Conservation (phyloP, 352 stramenopile species). For the Phytophthora sansomeana region DNA sequence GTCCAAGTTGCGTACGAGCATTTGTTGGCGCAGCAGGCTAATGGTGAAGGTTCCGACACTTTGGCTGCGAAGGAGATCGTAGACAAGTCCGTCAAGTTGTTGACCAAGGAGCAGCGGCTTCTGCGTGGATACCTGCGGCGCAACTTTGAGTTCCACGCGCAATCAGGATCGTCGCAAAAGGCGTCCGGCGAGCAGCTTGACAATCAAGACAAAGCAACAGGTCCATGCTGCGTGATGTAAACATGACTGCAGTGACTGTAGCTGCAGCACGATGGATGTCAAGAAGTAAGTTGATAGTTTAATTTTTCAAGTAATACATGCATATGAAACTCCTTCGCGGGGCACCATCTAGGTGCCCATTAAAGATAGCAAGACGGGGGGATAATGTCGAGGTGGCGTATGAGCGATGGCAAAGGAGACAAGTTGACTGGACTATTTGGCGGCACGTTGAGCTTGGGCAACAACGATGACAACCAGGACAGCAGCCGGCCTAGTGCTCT, state of each 20-base stretch:
- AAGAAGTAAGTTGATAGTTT: conserved; percentile 26
- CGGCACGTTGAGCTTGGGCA: conserved; percentile 35
- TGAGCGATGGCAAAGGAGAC: conserved; percentile 76
- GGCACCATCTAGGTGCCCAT: not conserved
- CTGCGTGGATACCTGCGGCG: conserved; percentile 76
- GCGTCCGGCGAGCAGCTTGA: conserved; percentile 5
- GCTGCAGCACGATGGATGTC: conserved; percentile 7
- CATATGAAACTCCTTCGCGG: conserved; percentile 18
- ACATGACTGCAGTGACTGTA: not conserved
- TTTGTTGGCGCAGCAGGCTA: conserved; percentile 39
- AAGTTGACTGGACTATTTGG: conserved; percentile 49
- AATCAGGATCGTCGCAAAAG: conserved; percentile 4
- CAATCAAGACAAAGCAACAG: conserved; percentile 24
- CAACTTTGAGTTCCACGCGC: conserved; percentile 72
- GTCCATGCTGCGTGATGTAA: conserved; percentile 37
- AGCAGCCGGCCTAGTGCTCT: conserved; percentile 52
- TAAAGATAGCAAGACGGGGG: conserved; percentile 11
- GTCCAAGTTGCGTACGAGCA: conserved; percentile 75
- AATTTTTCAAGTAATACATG: conserved; percentile 14
- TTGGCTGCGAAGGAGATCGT: conserved; percentile 41
- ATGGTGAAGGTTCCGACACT: conserved; percentile 31
- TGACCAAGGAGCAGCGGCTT: conserved; percentile 67
- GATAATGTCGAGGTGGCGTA: conserved; percentile 37
- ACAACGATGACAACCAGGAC: conserved; percentile 38
- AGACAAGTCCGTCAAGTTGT: conserved; percentile 47